Conservation (phyloP, 139 green algal genomes). For the Choricystis sp. region DNA sequence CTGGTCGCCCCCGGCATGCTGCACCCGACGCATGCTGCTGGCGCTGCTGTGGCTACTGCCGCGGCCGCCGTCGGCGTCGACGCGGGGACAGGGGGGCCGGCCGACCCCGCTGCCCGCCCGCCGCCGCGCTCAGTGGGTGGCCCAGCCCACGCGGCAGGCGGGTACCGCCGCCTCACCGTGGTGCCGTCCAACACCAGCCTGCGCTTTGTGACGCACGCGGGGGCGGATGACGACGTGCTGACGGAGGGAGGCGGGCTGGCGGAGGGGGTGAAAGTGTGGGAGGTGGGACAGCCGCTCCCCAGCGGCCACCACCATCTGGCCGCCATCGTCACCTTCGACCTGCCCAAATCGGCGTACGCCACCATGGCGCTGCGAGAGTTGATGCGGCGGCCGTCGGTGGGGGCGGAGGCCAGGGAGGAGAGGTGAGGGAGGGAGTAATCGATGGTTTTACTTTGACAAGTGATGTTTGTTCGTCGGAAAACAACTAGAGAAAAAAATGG, state of each 20-base stretch:
- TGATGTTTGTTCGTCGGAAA: no score
- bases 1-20: constrained; percentile 44
- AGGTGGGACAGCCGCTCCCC: not conserved
- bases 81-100: no score
- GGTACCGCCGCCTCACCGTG: constrained; percentile 54
- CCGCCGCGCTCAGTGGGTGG: no score
- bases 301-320: constrained; percentile 16
- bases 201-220: constrained; percentile 20
- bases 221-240: constrained; percentile 40
- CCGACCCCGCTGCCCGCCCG: no score
- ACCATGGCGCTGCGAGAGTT: constrained; percentile 86
- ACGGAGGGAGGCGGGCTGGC: not conserved
- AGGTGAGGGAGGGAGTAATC: no score
- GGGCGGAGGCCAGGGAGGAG: no score
- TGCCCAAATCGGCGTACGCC: constrained; percentile 72
- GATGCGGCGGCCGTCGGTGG: constrained; percentile 48
- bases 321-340: constrained; percentile 51
- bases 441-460: no score
- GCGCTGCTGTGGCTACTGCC: no score
- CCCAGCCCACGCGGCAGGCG: constrained; percentile 23
- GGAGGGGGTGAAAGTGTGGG: not conserved
- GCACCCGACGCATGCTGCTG: constrained; percentile 22
- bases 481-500: no score
- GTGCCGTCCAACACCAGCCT: constrained; percentile 11
- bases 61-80: not conserved